These are phyloP conservation scores for Cryomyces minteri DNA, from an alignment of 495 filamentous ascomycete genomes.

Conservation along the genomic window DNA sequence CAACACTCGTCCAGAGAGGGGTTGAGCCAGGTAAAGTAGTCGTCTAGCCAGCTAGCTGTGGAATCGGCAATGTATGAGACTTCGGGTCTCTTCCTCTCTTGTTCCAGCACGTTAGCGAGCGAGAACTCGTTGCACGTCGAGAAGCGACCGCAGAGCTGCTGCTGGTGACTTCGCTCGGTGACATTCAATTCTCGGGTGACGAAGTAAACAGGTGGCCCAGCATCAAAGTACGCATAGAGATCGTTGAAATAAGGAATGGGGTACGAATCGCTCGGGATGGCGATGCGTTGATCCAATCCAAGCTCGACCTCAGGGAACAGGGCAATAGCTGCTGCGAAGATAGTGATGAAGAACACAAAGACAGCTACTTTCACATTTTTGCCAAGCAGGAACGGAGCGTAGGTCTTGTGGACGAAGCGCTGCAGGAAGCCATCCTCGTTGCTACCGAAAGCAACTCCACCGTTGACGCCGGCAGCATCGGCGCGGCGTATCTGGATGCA, in stretches of 20 bases:
- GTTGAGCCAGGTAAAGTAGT: constrained; percentile 91
- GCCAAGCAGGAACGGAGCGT: constrained; percentile 65
- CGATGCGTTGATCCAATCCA: constrained; percentile 84
- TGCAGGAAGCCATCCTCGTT: constrained; percentile 71
- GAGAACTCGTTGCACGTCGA: constrained; percentile 70
- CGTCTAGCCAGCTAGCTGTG: constrained; percentile 89
- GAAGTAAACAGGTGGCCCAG: constrained; percentile 91
- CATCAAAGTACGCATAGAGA: constrained; percentile 76
- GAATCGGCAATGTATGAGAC: constrained; percentile 85
- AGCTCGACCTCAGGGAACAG: constrained; percentile 70
- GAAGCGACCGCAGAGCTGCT: constrained; percentile 80
- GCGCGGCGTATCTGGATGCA: constrained; percentile 60
- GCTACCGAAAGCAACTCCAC: constrained; percentile 35
- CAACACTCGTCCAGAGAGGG: constrained; percentile 72
- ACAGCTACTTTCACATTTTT: constrained; percentile 60
- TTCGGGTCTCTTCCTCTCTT: constrained; percentile 78
- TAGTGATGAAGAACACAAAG: constrained; percentile 61
- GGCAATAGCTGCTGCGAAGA: constrained; percentile 73
- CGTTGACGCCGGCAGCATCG: constrained; percentile 29
- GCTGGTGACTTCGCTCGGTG: constrained; percentile 54
- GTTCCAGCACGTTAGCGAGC: constrained; percentile 72
- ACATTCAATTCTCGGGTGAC: constrained; percentile 67
- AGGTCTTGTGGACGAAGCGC: constrained; percentile 69
- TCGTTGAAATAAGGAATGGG: constrained; percentile 91
- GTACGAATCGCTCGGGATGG: constrained; percentile 83